Evolutionary conservation across 257 asterid genomes (phyloP), one percentile per base, ranked within the genome.

Genomic region (Cruciata laevipes): DNA sequence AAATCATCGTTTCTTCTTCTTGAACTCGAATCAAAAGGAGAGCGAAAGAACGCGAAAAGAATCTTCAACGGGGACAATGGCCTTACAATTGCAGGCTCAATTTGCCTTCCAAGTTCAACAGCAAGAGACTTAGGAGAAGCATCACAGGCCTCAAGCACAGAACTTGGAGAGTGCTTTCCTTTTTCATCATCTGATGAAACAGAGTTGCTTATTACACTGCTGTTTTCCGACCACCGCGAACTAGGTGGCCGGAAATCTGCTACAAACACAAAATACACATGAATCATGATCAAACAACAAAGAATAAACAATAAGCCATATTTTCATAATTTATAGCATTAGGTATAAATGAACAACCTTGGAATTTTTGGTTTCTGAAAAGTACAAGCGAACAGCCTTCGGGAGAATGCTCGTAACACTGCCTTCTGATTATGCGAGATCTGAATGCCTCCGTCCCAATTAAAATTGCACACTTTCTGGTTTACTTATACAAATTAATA

Each of bases 341-440:
- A 1, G 11, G 0, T 11, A 14, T 53, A 20, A 20, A n/a, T 53
- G 11, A 53, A 53, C 13, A 37, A 84, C 93, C 95, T 80, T 64
- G 70, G 52, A 73, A 21, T 53, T 73, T 66, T 7, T 32, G 47
- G 42, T 78, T 65, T n/a, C 85, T 79, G 38, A 83, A 76, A 66
- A 86, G 58, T 72, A 87, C 80, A 42, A 90, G 47, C 2, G 97
- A 87, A 63, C 97, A 90, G 60, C 76, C 75, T 31, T 79, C 74
- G 30, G 97, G 97, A 47, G 77, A 85, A 71, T 83, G 80, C 47
- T 80, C 73, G 63, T 70, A 86, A 78, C 91, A 81, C 68, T 80
- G 85, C 33, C 65, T 80, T 63, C 87, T 75, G 62, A 82, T 77
- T 18, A 76, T 27, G 55, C 76, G 55, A 33, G 79, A 64, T 47